A percentile compares a stretch with the other conserved stretches of the same genome.
These are phyloP conservation scores for Malus hybrid DNA, from an alignment of 331 rosid genomes.

Conservation along the genomic window DNA sequence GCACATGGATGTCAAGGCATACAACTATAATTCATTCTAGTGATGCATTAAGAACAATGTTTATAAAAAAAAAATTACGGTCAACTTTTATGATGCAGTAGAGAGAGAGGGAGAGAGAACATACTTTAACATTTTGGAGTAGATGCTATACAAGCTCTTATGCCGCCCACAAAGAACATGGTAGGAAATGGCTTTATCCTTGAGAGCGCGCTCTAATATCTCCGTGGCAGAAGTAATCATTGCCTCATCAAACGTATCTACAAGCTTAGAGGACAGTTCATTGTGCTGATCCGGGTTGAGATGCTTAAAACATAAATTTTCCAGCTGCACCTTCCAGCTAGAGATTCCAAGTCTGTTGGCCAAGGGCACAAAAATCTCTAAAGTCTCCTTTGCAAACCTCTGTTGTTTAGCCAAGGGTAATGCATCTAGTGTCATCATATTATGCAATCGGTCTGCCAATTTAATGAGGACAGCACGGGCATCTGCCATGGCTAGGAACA, in stretches of 20 bases:
- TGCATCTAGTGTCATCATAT: constrained; percentile 90
- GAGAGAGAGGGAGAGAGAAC: constrained; percentile 21
- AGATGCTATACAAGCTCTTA: constrained; percentile 84
- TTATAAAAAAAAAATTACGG: neutral
- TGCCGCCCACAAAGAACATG: constrained; percentile 79
- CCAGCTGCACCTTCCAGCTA: constrained; percentile 85
- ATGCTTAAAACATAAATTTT: constrained; percentile 80
- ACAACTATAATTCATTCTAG: neutral
- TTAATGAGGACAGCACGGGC: constrained; percentile 92
- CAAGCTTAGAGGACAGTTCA: constrained; percentile 70
- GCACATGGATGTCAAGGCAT: neutral
- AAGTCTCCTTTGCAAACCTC: constrained; percentile 92
- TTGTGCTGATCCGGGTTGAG: constrained; percentile 59
- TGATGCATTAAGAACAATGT: neutral
- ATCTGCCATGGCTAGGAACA: constrained; percentile 97
- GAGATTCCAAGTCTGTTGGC: constrained; percentile 88
- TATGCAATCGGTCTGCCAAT: constrained; percentile 92
- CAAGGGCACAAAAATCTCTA: constrained; percentile 89
- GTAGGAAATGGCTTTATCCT: constrained; percentile 68
- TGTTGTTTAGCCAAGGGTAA: constrained; percentile 65
- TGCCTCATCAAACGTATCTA: constrained; percentile 63
- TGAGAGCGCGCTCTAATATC: constrained; percentile 54
- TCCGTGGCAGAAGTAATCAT: constrained; percentile 60
- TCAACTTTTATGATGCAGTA: neutral
- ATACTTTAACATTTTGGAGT: constrained; percentile 77